These are phyloP conservation scores for Thyridium curvatum DNA, from an alignment of 2,329 filamentous ascomycete genomes.

Conservation along the genomic window DNA sequence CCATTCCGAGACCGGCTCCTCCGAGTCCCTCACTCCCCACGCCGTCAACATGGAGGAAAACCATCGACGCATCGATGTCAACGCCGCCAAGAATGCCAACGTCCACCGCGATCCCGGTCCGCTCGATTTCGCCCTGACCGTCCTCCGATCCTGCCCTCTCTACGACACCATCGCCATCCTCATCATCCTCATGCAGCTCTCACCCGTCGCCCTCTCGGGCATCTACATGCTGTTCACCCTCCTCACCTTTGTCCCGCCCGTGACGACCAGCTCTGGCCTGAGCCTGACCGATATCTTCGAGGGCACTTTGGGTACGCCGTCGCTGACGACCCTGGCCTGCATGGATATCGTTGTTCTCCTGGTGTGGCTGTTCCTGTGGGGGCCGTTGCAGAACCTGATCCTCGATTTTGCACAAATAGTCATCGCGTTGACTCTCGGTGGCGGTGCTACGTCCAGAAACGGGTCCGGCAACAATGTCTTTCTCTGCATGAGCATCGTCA, in stretches of 20 bases:
- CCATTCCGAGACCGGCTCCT: slow-evolving; percentile 48
- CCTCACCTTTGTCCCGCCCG: slow-evolving; percentile 83
- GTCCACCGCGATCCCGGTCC: slow-evolving; percentile 66
- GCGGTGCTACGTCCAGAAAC: slow-evolving; percentile 62
- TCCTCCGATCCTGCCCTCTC: slow-evolving; percentile 82
- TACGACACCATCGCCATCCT: slow-evolving; percentile 95
- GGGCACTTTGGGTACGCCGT: slow-evolving; percentile 78
- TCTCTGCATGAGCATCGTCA: slow-evolving; percentile 63
- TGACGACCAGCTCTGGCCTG: slow-evolving; percentile 69
- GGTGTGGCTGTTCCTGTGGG: slow-evolving; percentile 83
- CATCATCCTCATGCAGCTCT: slow-evolving; percentile 89
- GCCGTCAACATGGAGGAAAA: slow-evolving; percentile 36
- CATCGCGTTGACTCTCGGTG: slow-evolving; percentile 84
- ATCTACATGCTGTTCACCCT: slow-evolving; percentile 91
- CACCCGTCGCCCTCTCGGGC: slow-evolving; percentile 78
- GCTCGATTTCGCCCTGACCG: slow-evolving; percentile 73
- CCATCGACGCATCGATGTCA: slow-evolving; percentile 64
- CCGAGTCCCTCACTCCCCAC: slow-evolving; percentile 38
- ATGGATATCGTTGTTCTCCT: slow-evolving; percentile 79
- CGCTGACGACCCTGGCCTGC: slow-evolving; percentile 74
- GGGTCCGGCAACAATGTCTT: slow-evolving; percentile 67
- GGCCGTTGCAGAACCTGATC: slow-evolving; percentile 79
- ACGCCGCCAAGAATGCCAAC: slow-evolving; percentile 59
- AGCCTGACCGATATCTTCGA: slow-evolving; percentile 91
- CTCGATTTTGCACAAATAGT: slow-evolving; percentile 89